Conservation (phyloP, 2,329 filamentous ascomycete species). For the Harringtonia aguacate region DNA sequence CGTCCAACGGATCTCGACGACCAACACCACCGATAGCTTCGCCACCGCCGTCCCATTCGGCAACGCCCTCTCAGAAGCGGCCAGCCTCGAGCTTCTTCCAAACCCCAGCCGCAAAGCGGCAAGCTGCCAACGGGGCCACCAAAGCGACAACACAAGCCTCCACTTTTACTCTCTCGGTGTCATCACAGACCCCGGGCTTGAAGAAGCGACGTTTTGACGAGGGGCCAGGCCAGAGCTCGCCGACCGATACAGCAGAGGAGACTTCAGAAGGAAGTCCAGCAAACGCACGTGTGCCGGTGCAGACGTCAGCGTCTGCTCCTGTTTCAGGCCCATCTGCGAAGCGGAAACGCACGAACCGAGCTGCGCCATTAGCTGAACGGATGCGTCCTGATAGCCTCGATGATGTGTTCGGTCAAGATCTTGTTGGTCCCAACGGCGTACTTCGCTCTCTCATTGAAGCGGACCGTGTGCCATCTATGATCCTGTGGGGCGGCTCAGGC, state of each 20-base stretch:
- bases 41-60: no score
- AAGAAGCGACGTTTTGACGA: slow-evolving; percentile 44
- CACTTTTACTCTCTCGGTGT: neutral
- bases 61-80: slow-evolving; percentile 35
- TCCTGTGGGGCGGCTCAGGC: slow-evolving; percentile 77
- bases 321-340: no score
- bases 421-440: slow-evolving; percentile 77
- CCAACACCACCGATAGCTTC: slow-evolving; percentile 21
- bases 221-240: slow-evolving; percentile 30
- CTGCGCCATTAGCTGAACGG: slow-evolving; percentile 81
- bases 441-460: slow-evolving; percentile 78
- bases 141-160: neutral
- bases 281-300: neutral
- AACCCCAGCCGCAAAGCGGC: slow-evolving; percentile 46
- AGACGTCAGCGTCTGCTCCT: slow-evolving; percentile 13
- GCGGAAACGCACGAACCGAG: slow-evolving; percentile 57
- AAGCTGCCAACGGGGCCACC: slow-evolving; percentile 19
- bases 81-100: slow-evolving; percentile 49
- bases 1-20: slow-evolving; percentile 15
- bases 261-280: neutral
- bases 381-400: slow-evolving; percentile 82
- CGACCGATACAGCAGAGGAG: neutral
- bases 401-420: slow-evolving; percentile 81
- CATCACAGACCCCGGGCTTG: slow-evolving; percentile 19
- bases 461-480: slow-evolving; percentile 84